These are phyloP conservation scores for Fusarium subglutinans DNA, from an alignment of 2,329 filamentous ascomycete genomes.

Conservation along the genomic window DNA sequence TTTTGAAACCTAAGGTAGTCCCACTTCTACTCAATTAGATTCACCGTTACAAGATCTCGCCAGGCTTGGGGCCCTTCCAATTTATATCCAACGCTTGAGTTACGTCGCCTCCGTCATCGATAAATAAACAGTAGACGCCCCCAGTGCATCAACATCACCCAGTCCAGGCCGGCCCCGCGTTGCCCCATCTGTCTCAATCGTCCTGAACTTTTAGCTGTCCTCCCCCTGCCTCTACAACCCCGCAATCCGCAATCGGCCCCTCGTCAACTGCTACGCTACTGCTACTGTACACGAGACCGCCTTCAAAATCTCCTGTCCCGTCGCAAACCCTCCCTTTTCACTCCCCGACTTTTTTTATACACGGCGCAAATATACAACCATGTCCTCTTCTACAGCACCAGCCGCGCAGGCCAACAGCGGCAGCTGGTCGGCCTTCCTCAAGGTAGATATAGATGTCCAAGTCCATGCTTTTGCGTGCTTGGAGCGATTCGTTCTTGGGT, in stretches of 20 bases:
- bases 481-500: neutral
- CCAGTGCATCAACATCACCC: conserved; percentile 5
- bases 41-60: neutral
- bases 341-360: neutral
- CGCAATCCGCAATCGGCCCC: conserved; percentile 41
- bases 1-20: conserved; percentile 1
- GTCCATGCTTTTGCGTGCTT: neutral
- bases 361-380: conserved; percentile 32
- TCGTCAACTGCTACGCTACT: conserved; percentile 18
- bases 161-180: conserved; percentile 17
- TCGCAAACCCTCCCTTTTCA: conserved; percentile 19
- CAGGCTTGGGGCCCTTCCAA: neutral
- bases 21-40: neutral
- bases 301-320: conserved; percentile 18
- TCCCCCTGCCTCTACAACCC: conserved; percentile 34
- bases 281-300: conserved; percentile 26
- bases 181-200: conserved; percentile 2
- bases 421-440: conserved; percentile 63
- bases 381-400: conserved; percentile 44
- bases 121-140: neutral
- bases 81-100: neutral
- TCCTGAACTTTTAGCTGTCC: conserved; percentile 15
- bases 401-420: conserved; percentile 53
- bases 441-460: conserved; percentile 53
- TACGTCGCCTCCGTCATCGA: neutral